phyloP scores from a whole-genome alignment of 768 basidiomycete genomes.

The Coprinellus micaceus region DNA sequence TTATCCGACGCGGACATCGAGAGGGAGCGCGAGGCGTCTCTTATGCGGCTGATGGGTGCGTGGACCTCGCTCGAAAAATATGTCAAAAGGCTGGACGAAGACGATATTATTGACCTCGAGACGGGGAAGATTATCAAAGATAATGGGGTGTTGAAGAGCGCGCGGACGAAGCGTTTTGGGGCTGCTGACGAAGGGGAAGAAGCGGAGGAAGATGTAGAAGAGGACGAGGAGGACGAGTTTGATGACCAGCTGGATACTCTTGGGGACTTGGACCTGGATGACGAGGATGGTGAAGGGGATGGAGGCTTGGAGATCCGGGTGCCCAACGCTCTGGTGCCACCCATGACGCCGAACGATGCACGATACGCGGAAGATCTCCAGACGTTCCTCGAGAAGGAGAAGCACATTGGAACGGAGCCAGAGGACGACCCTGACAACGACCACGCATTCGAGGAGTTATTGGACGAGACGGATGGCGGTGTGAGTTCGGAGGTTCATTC shows the following conservation, averaged over 20 bases:
- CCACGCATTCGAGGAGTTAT: neutral
- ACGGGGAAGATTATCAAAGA: conserved; percentile 63
- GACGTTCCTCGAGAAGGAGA: conserved; percentile 67
- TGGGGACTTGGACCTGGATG: conserved; percentile 27
- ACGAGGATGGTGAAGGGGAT: conserved; percentile 24
- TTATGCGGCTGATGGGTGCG: conserved; percentile 51
- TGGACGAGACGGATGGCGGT: conserved; percentile 13
- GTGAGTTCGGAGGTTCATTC: conserved; percentile 1
- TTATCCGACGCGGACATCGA: conserved; percentile 49
- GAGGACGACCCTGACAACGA: conserved; percentile 44
- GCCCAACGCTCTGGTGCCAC: conserved; percentile 9
- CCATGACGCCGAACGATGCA: conserved; percentile 13
- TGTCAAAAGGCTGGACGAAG: conserved; percentile 59
- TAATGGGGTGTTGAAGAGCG: conserved; percentile 58
- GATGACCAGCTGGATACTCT: conserved; percentile 60
- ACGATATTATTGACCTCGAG: conserved; percentile 72
- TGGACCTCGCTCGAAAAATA: conserved; percentile 69
- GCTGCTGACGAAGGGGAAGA: conserved; percentile 32
- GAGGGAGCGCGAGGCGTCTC: conserved; percentile 54
- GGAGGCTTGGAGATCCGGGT: conserved; percentile 22
- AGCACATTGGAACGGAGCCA: conserved; percentile 42
- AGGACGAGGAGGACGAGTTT: conserved; percentile 22
- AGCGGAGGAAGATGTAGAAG: conserved; percentile 36
- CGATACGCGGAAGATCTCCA: conserved; percentile 59
- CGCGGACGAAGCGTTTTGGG: conserved; percentile 47